These are phyloP conservation scores for Echeveria elegans DNA, from an alignment of 164 flowering plant genomes.

Conservation along the genomic window DNA sequence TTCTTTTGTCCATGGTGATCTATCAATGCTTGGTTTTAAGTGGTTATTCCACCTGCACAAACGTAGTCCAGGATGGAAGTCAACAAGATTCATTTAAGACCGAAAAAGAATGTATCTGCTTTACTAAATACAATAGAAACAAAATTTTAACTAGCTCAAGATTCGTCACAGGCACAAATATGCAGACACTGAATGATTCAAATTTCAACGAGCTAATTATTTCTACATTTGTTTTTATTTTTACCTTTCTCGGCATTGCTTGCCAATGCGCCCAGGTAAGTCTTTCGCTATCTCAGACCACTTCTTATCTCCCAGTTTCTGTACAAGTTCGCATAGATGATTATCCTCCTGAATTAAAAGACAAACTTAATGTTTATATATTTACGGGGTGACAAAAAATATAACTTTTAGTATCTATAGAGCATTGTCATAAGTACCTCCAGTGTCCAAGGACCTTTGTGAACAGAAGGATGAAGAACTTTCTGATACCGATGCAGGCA, in stretches of 20 bases:
- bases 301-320: slow-evolving; percentile 37
- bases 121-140: background rate
- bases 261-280: slow-evolving; percentile 58
- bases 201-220: background rate
- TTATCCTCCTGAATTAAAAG: slow-evolving; percentile 43
- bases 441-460: slow-evolving; percentile 55
- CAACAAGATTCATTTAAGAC: background rate
- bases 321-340: slow-evolving; percentile 33
- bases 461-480: slow-evolving; percentile 48
- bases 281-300: slow-evolving; percentile 50
- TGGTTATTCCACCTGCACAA: slow-evolving; percentile 31
- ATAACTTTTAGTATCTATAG: too few species aligned
- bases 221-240: background rate
- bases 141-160: background rate
- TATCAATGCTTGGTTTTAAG: slow-evolving; percentile 26
- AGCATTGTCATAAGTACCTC: slow-evolving; percentile 22
- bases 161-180: background rate
- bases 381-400: too few species aligned
- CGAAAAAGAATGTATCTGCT: background rate
- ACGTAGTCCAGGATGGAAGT: background rate
- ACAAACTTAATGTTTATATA: background rate
- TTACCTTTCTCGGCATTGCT: slow-evolving; percentile 50
- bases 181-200: background rate
- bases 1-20: slow-evolving; percentile 23
- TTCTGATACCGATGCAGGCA: slow-evolving; percentile 65